phyloP scores from a whole-genome alignment of 2,329 filamentous ascomycete genomes.

The Monosporascus sp. region DNA sequence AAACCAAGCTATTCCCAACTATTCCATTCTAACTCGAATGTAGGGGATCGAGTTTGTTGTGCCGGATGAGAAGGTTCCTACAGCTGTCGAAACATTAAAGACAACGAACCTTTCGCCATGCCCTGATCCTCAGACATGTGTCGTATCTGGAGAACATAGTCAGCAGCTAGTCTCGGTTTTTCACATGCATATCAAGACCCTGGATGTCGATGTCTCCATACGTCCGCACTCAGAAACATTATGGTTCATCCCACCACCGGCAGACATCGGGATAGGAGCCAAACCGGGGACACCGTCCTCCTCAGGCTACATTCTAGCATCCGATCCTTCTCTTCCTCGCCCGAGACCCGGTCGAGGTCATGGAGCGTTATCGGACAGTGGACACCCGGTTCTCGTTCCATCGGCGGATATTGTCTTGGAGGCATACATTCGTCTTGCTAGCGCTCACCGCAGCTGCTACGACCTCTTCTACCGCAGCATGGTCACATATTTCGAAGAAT shows the following conservation, averaged over 20 bases:
- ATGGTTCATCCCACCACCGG: background rate
- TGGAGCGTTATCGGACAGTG: background rate
- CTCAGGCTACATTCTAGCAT: background rate
- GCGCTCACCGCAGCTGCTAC: background rate
- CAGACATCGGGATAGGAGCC: background rate
- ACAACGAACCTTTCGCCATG: background rate
- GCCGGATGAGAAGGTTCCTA: background rate
- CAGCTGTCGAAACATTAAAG: background rate
- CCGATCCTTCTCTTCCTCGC: background rate
- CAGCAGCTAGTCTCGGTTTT: no score
- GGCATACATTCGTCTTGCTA: background rate
- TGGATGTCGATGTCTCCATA: background rate
- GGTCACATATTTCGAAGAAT: background rate
- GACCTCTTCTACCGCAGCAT: background rate
- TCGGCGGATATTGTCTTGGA: background rate
- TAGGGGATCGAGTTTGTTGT: background rate
- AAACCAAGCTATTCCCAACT: background rate
- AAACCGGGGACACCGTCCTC: background rate
- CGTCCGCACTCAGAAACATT: background rate
- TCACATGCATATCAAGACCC: no score
- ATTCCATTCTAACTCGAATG: background rate
- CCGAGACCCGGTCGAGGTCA: background rate
- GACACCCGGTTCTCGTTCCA: background rate
- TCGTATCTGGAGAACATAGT: no score
- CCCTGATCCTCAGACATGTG: background rate